Percentiles rank a stretch among this genome's conserved stretches.
Conservation (phyloP, 768 basidiomycete genomes). For the Tubosaeta sp. region DNA sequence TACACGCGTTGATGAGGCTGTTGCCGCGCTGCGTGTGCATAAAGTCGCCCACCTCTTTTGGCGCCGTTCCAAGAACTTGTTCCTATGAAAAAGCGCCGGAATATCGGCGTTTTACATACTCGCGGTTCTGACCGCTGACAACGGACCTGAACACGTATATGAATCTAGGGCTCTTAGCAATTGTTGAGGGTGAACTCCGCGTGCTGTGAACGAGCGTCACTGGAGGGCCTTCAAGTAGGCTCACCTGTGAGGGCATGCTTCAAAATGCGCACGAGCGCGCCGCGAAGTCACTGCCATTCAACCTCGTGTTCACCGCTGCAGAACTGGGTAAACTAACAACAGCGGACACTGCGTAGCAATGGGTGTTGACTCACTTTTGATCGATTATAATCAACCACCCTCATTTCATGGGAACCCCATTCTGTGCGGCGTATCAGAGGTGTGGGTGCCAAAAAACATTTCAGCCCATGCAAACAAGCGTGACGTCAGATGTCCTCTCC, state of each 20-base stretch:
- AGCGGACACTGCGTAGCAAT: too few species aligned
- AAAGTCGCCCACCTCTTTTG: constrained; percentile 15
- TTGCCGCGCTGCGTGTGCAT: constrained; percentile 20
- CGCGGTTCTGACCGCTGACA: not conserved
- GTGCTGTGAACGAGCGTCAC: not conserved
- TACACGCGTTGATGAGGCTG: constrained; percentile 32
- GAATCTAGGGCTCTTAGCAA: not conserved
- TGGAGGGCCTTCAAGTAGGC: not conserved
- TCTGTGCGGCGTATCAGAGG: too few species aligned
- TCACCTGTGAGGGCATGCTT: not conserved
- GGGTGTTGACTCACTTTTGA: too few species aligned
- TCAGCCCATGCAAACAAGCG: too few species aligned
- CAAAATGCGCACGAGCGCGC: too few species aligned
- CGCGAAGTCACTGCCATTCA: too few species aligned
- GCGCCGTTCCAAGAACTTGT: constrained; percentile 15
- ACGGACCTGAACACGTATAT: not conserved
- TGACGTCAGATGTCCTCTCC: too few species aligned
- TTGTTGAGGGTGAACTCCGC: not conserved
- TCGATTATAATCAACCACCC: too few species aligned
- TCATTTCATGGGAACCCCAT: too few species aligned
- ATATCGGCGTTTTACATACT: not conserved
- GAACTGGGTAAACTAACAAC: too few species aligned
- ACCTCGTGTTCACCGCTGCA: too few species aligned
- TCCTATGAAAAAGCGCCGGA: constrained; percentile 4
- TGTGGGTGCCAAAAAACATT: too few species aligned